Base-by-base conservation (phyloP, 768 basidiomycete species). In the Phylloporus arenicola region DNA sequence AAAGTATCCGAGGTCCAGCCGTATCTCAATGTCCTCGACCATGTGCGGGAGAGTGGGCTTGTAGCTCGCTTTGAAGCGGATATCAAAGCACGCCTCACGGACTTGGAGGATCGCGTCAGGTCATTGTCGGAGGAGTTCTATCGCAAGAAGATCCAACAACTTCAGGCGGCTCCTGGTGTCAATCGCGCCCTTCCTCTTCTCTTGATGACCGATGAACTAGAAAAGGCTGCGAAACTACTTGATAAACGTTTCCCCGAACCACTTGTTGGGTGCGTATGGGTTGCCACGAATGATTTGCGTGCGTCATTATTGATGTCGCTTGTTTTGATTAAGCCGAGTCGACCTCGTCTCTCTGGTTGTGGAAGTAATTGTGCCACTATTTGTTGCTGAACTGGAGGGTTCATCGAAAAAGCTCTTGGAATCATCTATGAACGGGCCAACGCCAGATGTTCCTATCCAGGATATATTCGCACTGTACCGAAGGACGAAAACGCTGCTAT, bases 381-480 rank as follows among this genome's bases (percentile, higher is more conserved):
- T 84, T 58, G 61, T 91, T 8, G 67, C 69, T 22, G 90, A 91
- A 30, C 58, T 93, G 22, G 79, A 86, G 54, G 74, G 71, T 37
- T 82, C 83, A 10, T 83, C 84, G 60, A 85, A 86, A 66, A 80
- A 81, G 25, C 69, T 92, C 6, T 82, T 88, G 52, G 88, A 91
- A 61, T 84, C 86, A 11, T 90, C 88, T 8, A 84, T 82, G 82
- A 91, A 88, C 60, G 87, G 86, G 3, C 88, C 90, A 1, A 89
- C 86, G 8, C 90, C 91, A 6, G 88, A 89, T 54, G 80, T 92
- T 3, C 88, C 86, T 1, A 92, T 94, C 43, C 86, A 91, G 57
- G 92, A 97, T 63, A 82, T 94, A 24, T 94, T 96, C 58, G 78
- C 84, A 2, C 71, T 98, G 13, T 97, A 93, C 61, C 76, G 89